Evolutionary conservation across 129 eudicot genomes (phyloP), one percentile per base, ranked within the genome.

Genomic region (Arctium lappa): DNA sequence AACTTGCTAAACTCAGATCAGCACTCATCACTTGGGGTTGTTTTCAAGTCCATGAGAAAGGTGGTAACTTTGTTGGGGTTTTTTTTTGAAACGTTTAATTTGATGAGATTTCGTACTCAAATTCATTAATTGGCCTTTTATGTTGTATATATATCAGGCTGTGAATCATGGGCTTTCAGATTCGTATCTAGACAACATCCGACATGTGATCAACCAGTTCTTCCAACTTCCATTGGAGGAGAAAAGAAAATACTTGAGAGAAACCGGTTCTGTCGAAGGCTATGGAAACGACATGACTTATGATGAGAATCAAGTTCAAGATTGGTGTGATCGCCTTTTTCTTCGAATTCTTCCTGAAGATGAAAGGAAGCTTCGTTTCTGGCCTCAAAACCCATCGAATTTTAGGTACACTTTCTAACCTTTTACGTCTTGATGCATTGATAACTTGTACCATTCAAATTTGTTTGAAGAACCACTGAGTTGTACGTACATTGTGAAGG

Each of bases 241-340:
- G 79, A 94, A 91, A 86, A 69, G 75, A 22, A 94, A 87, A 75
- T 86, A 83, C 73, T 87, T 86, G 6, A 90, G 86, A 84, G 68
- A 88, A 87, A 48, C 82, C 42, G 88, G 86, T 79, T 74, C 83
- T 3, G 88, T 87, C 69, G 87, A 90, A 82, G 94, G 97, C 7
- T 92, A 90, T 87, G 97, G 92, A 48, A 89, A 86, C 68, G 94
- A 90, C 42, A 87, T 90, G 69, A 83, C 85, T 18, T 87, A 84
- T 31, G 83, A 83, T 74, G 87, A 89, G 78, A 88, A 85, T 30
- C 91, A 88, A 77, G 75, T 86, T n/a, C 94, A 89, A 42, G 94
- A 93, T 83, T 93, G 97, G 97, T 87, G 87, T 0, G 97, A 93
- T 82, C 89, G 97, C 27, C 79, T 91, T 27, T 83, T 79, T 56